These are phyloP conservation scores for Aspergillus fumigatiaffinis DNA, from an alignment of 2,329 filamentous ascomycete genomes.

Conservation along the genomic window DNA sequence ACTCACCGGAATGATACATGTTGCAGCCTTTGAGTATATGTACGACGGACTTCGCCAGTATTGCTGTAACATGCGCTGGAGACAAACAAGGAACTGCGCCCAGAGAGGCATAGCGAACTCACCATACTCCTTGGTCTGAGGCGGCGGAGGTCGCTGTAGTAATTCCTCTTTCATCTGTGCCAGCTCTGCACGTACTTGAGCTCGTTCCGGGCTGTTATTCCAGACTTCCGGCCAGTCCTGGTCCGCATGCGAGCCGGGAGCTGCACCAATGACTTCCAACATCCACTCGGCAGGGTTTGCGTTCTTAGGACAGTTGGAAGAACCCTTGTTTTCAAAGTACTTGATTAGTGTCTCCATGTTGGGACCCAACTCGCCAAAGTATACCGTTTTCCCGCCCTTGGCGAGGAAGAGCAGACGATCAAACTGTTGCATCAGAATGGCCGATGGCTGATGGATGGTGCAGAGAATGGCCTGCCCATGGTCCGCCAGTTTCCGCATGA, in stretches of 20 bases:
- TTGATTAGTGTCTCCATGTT: constrained; percentile 54
- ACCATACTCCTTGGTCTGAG: constrained; percentile 55
- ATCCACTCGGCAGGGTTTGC: constrained; percentile 69
- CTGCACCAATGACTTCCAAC: constrained; percentile 55
- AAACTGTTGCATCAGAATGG: constrained; percentile 84
- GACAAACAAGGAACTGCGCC: constrained; percentile 63
- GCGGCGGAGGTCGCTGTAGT: constrained; percentile 23
- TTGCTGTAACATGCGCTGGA: constrained; percentile 74
- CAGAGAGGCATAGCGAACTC: constrained; percentile 76
- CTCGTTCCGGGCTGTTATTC: constrained; percentile 52
- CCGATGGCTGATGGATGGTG: constrained; percentile 91
- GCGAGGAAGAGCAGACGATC: constrained; percentile 61
- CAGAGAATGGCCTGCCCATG: constrained; percentile 88
- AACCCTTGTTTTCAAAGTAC: constrained; percentile 63
- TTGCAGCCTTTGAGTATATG: constrained; percentile 73
- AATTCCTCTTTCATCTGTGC: constrained; percentile 35
- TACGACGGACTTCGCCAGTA: constrained; percentile 87
- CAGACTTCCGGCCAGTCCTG: constrained; percentile 61
- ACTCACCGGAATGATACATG: constrained; percentile 65
- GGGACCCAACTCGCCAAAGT: constrained; percentile 61
- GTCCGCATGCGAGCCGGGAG: constrained; percentile 57
- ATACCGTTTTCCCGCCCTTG: constrained; percentile 61
- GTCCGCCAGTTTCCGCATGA: constrained; percentile 83
- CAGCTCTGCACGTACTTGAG: constrained; percentile 48
- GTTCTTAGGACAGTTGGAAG: constrained; percentile 52